Evolutionary conservation across 2,329 filamentous ascomycete species (phyloP), one percentile per base, ranked within the genome.

Genomic region (Diaporthe caulivora): DNA sequence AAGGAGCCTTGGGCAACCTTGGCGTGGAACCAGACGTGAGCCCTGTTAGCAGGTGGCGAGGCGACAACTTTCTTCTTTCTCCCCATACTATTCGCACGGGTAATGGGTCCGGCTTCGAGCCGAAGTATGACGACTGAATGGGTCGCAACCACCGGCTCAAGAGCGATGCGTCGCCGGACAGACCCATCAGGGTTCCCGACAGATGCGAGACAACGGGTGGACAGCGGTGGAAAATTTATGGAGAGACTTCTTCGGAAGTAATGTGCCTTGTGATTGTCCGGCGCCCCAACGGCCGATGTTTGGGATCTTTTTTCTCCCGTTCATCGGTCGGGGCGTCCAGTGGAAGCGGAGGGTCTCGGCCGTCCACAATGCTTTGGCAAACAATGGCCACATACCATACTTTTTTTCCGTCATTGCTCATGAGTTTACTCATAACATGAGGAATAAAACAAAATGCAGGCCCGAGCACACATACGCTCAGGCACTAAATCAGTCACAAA

Each of bases 241-340:
- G n/a, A 67, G 62, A 67, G 31, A 67, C 47, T 53, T 49, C 21
- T 24, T 15, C 62, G 44, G 62, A 47, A 65, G 42, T 49, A 65
- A 17, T 18, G 26, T 44, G 10, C 31, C 47, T 67, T 67, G 62
- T 67, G n/a, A n/a, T 51, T 49, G 15, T 67, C 62, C 47, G 62
- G 29, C 40, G 47, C n/a, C 47, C 9, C 31, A 5, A 40, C 40
- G 44, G 8, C n/a, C 17, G 31, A 21, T 67, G 62, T 67, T 8
- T 40, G n/a, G 62, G 62, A 47, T 53, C 62, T 53, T 67, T 67
- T 67, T 40, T 53, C 62, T 67, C 31, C 47, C 62, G 40, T 67
- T 15, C 62, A 21, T 67, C 26, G 47, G 62, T 11, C 17, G n/a
- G 60, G 60, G 62, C 13, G n/a, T 37, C n/a, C 31, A 24, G 8